Base-by-base conservation (phyloP, 1,284 basidiomycete genomes). In the Leccinum griseonigrum region DNA sequence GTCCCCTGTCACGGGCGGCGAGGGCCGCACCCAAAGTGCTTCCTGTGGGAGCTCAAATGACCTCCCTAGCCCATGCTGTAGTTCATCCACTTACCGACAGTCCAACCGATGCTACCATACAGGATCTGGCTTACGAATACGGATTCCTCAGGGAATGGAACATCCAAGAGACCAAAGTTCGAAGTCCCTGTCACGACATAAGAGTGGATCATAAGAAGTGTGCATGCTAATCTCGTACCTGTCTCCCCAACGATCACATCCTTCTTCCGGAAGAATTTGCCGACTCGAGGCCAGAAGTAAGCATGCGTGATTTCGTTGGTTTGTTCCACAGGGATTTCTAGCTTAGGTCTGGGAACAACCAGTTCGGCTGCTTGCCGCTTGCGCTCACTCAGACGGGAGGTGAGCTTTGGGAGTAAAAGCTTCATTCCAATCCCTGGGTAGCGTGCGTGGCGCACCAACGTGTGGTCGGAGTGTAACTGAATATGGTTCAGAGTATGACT, bases 91-190 rank as follows among this genome's bases (percentile, higher is more conserved):
- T 71, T 76, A 73, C 93, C 94, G 50, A 91, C 87, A 16, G 90
- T 86, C 88, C 89, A 96, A 0, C 94, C 94, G 67, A 96, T 97
- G 59, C 86, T 88, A 43, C 92, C 92, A 86, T 91, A 95, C 4
- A 95, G 75, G 48, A 95, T 84, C 76, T 96, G 95, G 63, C 83
- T 85, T 48, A 94, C 70, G 62, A 91, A 86, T 2, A 85, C 75
- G 0, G 86, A 78, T 52, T 84, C 80, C 26, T 84, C 79, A 0
- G 95, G 95, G 22, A 96, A 75, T 1, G 88, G 84, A 18, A 93
- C 82, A 64, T 93, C 90, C 38, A 94, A 74, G 56, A 94, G 83
- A 54, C 91, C 92, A 69, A 94, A 94, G 60, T 81, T 86, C 3
- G 85, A 80, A 0, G 86, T 87, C 38, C 72, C 72, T 76, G 29